Percentiles rank a stretch among this genome's conserved stretches.
Evolutionary conservation across 306 rosid genomes (phyloP).

Genomic region (Vicia sativa): DNA sequence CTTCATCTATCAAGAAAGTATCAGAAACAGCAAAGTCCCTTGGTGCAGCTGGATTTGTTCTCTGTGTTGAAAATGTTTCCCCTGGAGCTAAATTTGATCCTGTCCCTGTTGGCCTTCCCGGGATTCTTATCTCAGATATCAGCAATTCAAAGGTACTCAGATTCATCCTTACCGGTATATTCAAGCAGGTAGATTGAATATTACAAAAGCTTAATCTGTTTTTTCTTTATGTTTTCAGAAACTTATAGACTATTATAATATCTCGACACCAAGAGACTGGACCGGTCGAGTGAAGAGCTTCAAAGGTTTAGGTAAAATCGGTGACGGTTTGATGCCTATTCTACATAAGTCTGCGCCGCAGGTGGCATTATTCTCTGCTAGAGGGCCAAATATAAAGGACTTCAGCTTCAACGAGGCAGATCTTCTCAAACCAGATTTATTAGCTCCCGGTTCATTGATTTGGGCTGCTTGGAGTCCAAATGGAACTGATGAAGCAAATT

Average conservation of each 20-base stretch:
- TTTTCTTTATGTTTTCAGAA: constrained; percentile 60
- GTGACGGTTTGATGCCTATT: constrained; percentile 86
- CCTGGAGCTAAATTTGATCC: constrained; percentile 97
- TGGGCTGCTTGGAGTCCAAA: constrained; percentile 99
- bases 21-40: constrained; percentile 90
- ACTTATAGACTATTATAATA: constrained; percentile 85
- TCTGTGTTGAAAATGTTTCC: constrained; percentile 88
- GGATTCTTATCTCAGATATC: constrained; percentile 82
- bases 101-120: constrained; percentile 90
- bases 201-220: constrained; percentile 16
- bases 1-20: constrained; percentile 90
- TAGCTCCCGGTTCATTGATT: constrained; percentile 97
- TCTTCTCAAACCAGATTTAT: constrained; percentile 97
- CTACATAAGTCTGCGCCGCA: constrained; percentile 97
- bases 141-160: constrained; percentile 74
- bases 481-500: constrained; percentile 97
- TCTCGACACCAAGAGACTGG: constrained; percentile 95
- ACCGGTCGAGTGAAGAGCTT: constrained; percentile 94
- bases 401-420: constrained; percentile 95
- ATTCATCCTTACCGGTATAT: constrained; percentile 21
- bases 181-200: constrained; percentile 18
- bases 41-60: constrained; percentile 97
- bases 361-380: constrained; percentile 93
- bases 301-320: constrained; percentile 78
- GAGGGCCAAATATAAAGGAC: constrained; percentile 96